Base-by-base conservation (phyloP, 2,329 filamentous ascomycete genomes). In the Calonectria hongkongensis region DNA sequence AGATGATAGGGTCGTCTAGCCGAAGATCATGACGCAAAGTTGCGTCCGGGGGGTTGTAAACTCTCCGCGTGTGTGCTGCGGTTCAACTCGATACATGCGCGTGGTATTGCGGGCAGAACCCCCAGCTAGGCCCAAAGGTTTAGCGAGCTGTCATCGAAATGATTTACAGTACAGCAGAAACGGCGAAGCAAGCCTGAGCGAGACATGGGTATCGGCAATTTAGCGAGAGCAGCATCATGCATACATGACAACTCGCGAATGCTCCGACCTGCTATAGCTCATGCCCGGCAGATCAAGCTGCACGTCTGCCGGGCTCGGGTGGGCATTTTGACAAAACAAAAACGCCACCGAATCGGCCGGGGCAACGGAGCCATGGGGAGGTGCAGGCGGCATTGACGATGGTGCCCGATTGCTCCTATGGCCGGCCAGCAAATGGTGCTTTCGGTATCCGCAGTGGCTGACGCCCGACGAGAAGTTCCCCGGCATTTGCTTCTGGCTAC, bases 21-120 rank as follows among this genome's bases (percentile, higher is more conserved):
- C 58, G 70, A 64, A 68, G 56, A 64, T 64, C 39, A 72, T 72
- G 65, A 50, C 58, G 58, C 70, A 64, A 66, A 64, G 50, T 13
- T 68, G 64, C 58, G 56, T 58, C 70, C 48, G 48, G 70, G 48
- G 70, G 70, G 70, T 64, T 50, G 47, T 12, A 68, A 58, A 65
- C 64, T 68, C 70, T 68, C 45, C 45, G 62, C 51, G 41, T 9
- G 21, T 21, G 21, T 39, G 51, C 60, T 71, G 58, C 67, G 41
- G 41, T 51, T 70, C 65, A 47, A 60, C 25, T 68, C 51, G 30
- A 67, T 54, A 50, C 45, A 43, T 28, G 65, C 33, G 33, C 10
- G 33, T 36, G 33, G 2, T 30, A 48, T 65, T 68, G 70, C 70
- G 68, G 70, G 47, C 56, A 43, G 68, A 48, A 60, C 25, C 45